Evolutionary conservation across 2,329 filamentous ascomycete genomes (phyloP).

Genomic region (Fusarium equiseti): DNA sequence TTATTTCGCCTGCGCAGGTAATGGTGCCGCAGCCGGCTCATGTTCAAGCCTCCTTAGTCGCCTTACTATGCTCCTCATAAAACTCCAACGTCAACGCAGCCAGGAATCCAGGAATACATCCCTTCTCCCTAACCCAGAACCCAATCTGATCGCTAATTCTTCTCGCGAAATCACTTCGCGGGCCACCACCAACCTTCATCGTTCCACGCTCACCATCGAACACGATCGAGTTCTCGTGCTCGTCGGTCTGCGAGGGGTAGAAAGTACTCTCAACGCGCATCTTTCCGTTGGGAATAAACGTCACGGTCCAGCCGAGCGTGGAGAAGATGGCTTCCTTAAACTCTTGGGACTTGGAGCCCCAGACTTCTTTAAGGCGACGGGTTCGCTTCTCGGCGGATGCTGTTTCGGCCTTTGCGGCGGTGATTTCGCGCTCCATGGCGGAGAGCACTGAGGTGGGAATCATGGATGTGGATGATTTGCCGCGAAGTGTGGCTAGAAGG

Average conservation of each 20-base stretch:
- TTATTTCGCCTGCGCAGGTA: slow-evolving; percentile 55
- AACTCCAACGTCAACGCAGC: slow-evolving; percentile 94
- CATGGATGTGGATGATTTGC: slow-evolving; percentile 63
- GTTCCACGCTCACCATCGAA: slow-evolving; percentile 95
- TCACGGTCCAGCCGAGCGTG: slow-evolving; percentile 92
- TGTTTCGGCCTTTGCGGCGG: slow-evolving; percentile 76
- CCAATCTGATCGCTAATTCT: slow-evolving; percentile 89
- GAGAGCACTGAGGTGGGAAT: slow-evolving; percentile 84
- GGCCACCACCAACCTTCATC: slow-evolving; percentile 97
- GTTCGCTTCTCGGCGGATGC: slow-evolving; percentile 85
- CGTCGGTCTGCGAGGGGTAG: slow-evolving; percentile 75
- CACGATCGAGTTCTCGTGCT: slow-evolving; percentile 79
- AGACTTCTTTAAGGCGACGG: slow-evolving; percentile 90
- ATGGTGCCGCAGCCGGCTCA: slow-evolving; percentile 40
- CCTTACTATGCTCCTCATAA: slow-evolving; percentile 74
- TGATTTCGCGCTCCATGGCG: slow-evolving; percentile 79
- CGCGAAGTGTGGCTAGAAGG: slow-evolving; percentile 77
- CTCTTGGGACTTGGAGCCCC: slow-evolving; percentile 89
- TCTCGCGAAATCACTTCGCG: slow-evolving; percentile 84
- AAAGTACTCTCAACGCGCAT: slow-evolving; percentile 92
- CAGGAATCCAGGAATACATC: slow-evolving; percentile 92
- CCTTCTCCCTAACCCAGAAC: slow-evolving; percentile 95
- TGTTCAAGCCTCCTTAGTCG: slow-evolving; percentile 16
- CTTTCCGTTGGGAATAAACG: slow-evolving; percentile 97
- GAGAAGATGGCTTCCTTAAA: slow-evolving; percentile 96